phyloP scores from a whole-genome alignment of 2,329 filamentous ascomycete genomes.

The Colletotrichum musicola region DNA sequence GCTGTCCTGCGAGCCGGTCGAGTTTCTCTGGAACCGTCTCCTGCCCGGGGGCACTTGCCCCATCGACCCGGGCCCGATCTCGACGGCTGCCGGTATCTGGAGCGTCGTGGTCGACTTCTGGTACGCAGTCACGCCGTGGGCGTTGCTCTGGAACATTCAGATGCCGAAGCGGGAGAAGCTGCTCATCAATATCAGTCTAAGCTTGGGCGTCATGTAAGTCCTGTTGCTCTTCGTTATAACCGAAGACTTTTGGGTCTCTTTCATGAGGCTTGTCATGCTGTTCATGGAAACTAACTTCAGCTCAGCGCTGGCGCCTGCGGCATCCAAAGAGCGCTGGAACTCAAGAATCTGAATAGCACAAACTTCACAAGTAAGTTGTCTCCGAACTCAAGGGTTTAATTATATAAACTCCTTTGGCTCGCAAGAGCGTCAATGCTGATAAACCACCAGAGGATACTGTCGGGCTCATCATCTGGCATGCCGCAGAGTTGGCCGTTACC shows the following conservation, averaged over 20 bases:
- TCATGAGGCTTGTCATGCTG: too few species aligned
- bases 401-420: too few species aligned
- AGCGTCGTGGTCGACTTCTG: slow-evolving; percentile 53
- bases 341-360: slow-evolving; percentile 45
- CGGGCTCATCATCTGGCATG: slow-evolving; percentile 52
- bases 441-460: slow-evolving; percentile 50
- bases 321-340: slow-evolving; percentile 46
- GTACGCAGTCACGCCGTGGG: slow-evolving; percentile 57
- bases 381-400: neutral
- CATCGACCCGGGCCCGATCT: slow-evolving; percentile 34
- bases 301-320: slow-evolving; percentile 46
- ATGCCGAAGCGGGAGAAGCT: slow-evolving; percentile 61
- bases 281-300: neutral
- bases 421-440: neutral
- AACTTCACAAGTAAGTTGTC: slow-evolving; percentile 40
- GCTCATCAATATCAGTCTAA: slow-evolving; percentile 56
- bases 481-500: slow-evolving; percentile 53
- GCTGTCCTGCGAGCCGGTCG: slow-evolving; percentile 31
- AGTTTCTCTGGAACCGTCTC: slow-evolving; percentile 35
- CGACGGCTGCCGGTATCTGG: slow-evolving; percentile 31
- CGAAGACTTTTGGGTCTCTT: too few species aligned
- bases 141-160: slow-evolving; percentile 57
- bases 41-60: slow-evolving; percentile 23
- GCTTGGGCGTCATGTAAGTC: slow-evolving; percentile 54
- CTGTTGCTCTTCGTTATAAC: neutral